Percentiles rank a stretch among this genome's conserved stretches.
phyloP scores from a whole-genome alignment of 192 early-diverging fungal species.

The Gryganskiella cystojenkinii region DNA sequence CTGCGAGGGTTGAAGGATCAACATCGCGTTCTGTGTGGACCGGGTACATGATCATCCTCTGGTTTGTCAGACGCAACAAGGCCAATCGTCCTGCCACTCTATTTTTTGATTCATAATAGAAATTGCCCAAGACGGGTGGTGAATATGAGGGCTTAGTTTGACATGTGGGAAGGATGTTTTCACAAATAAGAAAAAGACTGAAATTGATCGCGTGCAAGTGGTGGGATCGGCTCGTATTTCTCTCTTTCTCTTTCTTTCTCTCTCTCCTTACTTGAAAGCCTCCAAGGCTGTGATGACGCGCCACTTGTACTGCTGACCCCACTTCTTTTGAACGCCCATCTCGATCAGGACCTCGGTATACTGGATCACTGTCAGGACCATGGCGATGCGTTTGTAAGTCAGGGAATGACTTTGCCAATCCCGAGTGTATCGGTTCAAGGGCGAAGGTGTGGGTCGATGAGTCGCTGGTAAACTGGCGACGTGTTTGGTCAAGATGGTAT shows the following conservation, averaged over 20 bases:
- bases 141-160: no score
- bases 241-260: no score
- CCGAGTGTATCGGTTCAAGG: conserved; percentile 80
- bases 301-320: conserved; percentile 71
- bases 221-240: no score
- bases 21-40: conserved; percentile 74
- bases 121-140: neutral
- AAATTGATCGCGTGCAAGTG: no score
- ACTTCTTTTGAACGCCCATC: conserved; percentile 78
- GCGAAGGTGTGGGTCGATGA: conserved; percentile 55
- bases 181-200: conserved; percentile 10
- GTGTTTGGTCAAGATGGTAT: conserved; percentile 75
- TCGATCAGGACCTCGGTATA: conserved; percentile 79
- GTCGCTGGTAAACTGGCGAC: conserved; percentile 50
- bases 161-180: no score
- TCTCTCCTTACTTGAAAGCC: conserved; percentile 73
- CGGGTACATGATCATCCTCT: conserved; percentile 69
- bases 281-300: conserved; percentile 72
- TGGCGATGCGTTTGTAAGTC: conserved; percentile 67
- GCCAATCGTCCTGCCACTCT: conserved; percentile 52
- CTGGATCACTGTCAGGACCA: conserved; percentile 76
- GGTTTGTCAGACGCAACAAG: conserved; percentile 61
- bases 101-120: neutral
- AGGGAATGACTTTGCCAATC: conserved; percentile 60
- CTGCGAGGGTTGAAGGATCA: conserved; percentile 62